Evolutionary conservation across 2,329 filamentous ascomycete genomes (phyloP), one percentile per base, ranked within the genome.

Genomic region (Cladosporium oxysporum): DNA sequence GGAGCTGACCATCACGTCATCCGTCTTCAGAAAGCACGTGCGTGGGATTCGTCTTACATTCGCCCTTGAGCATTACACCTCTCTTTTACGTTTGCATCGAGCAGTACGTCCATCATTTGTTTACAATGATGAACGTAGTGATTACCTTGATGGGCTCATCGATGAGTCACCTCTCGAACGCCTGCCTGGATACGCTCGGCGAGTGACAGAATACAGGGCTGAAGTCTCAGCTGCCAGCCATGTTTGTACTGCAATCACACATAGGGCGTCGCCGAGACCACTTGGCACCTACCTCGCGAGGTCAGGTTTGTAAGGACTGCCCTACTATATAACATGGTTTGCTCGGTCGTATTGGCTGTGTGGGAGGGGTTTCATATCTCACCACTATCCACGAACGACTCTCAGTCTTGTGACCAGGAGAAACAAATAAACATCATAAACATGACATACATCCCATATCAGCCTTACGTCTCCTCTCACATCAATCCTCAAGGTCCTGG

Each of bases 1-100:
- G 28, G 29, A 53, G 50, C 50, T 53, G 50, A 53, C 50, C 49
- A 53, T 26, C 49, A 53, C 49, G 49, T 53, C 49, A 53, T 53
- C 23, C 23, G 49, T 28, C 49, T 53, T 53, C 23, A 53, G 49
- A 53, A 53, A 18, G 49, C 49, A 53, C 49, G 49, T 28, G 49
- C 50, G 50, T 29, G 28, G 26, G 29, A 28, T 28, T 33, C 26
- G 50, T 28, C 26, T n/a, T 21, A 28, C 50, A 53, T 29, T 53
- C 50, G 26, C 11, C 2, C 23, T 16, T 14, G 23, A n/a, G 7
- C 8, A 44, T n/a, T 21, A 18, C 37, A 44, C 37, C 18, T n/a
- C 18, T 44, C 16, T n/a, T 3, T 10, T 44, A n/a, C 37, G 18
- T 44, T n/a, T 21, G n/a, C 16, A n/a, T n/a, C 37, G 16, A 44